A percentile compares a stretch with the other conserved stretches of the same genome.
These are phyloP conservation scores for Botrytis medusae DNA, from an alignment of 2,329 filamentous ascomycete species.

Conservation along the genomic window DNA sequence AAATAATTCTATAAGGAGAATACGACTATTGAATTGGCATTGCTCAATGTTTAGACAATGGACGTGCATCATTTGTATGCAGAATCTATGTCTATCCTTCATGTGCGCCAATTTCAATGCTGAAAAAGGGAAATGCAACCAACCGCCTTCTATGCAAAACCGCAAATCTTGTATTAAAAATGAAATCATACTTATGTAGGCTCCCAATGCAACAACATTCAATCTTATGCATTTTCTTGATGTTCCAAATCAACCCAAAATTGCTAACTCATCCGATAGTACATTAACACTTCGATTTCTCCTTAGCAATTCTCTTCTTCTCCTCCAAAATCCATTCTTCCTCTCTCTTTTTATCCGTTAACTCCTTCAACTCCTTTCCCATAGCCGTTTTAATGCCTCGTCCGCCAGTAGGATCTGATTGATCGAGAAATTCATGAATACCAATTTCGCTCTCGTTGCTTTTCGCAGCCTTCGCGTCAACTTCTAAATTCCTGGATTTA, in stretches of 20 bases:
- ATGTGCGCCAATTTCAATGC: background rate
- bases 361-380: background rate
- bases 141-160: background rate
- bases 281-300: background rate
- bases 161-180: background rate
- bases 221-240: background rate
- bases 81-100: background rate
- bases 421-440: background rate
- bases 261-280: background rate
- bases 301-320: background rate
- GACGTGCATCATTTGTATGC: background rate
- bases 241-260: background rate
- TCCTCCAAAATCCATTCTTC: background rate
- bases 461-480: constrained; percentile 5
- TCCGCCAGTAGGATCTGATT: constrained; percentile 18
- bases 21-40: background rate
- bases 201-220: background rate
- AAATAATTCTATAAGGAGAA: background rate
- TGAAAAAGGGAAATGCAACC: background rate
- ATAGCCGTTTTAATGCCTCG: constrained; percentile 9
- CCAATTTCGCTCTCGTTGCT: background rate
- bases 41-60: background rate
- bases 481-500: constrained; percentile 10
- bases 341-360: background rate
- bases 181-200: background rate